Conservation (phyloP, 139 green algal genomes). For the Chlorella sp. region DNA sequence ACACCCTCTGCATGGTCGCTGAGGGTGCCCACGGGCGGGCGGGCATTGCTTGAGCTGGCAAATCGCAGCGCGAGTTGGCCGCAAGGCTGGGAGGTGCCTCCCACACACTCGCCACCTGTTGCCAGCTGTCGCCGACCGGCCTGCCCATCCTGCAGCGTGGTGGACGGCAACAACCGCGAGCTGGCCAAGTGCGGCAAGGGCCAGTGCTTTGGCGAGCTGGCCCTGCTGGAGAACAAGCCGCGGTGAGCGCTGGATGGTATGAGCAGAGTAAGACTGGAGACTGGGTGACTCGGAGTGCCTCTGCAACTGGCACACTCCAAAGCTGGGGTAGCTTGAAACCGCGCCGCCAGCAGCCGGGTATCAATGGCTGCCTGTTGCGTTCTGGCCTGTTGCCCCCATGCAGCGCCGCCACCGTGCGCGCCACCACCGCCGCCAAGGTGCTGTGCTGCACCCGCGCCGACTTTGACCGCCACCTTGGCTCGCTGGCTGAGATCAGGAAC, state of each 20-base stretch:
- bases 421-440: slow-evolving; percentile 41
- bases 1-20: too few species aligned
- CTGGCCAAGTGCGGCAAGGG: slow-evolving; percentile 70
- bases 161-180: slow-evolving; percentile 58
- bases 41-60: too few species aligned
- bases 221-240: slow-evolving; percentile 76
- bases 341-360: too few species aligned
- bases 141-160: slow-evolving; percentile 43
- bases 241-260: background rate
- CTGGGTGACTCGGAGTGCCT: too few species aligned
- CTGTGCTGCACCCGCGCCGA: slow-evolving; percentile 70
- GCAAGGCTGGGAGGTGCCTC: too few species aligned
- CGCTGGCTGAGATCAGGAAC: slow-evolving; percentile 73
- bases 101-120: background rate
- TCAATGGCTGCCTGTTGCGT: too few species aligned
- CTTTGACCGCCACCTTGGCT: slow-evolving; percentile 75
- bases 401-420: slow-evolving; percentile 56
- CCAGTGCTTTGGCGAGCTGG: slow-evolving; percentile 92
- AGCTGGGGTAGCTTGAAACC: too few species aligned
- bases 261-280: too few species aligned
- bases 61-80: too few species aligned
- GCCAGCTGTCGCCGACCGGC: background rate
- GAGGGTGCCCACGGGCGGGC: too few species aligned
- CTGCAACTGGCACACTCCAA: too few species aligned
- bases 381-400: background rate